Evolutionary conservation across 2,329 filamentous ascomycete genomes (phyloP), one percentile per base, ranked within the genome.

Genomic region (Endoconidiophora laricicola): DNA sequence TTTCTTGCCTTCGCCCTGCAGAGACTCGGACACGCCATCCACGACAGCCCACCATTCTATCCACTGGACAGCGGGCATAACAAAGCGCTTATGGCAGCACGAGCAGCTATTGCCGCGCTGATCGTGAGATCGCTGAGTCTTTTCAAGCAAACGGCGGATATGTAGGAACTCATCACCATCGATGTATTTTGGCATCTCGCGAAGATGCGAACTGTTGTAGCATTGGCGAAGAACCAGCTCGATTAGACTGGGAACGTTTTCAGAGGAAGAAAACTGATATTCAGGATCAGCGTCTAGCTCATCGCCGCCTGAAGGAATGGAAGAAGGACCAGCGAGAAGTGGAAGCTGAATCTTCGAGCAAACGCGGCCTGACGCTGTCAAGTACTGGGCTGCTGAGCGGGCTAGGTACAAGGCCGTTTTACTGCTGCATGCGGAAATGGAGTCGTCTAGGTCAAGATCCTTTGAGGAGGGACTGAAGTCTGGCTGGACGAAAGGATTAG

Each of bases 401-500:
- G 45, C 48, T 2, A 53, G 47, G 20, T 53, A 55, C 6, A 53
- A 48, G 4, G 54, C 51, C 9, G 48, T 53, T 44, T 49, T 53
- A 46, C 41, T 42, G 40, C 47, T 44, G 23, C 53, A 46, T 24
- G 46, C 40, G 4, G 47, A 29, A 3, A 52, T 40, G 2, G 50
- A 48, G 4, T 56, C 52, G 14, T 52, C 49, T 14, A 41, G 22
- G 6, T 36, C 9, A 1, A 54, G 50, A 6, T 49, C 24, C 7
- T 52, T 40, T 1, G 55, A 58, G 14, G 52, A 41, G n/a, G 53
- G 39, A 7, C 29, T 16, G 4, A 33, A 33, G 5, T 60, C 58
- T 7, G 70, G 68, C 47, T 70, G 63, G 50, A 72, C 65, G 53
- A 82, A 79, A 0, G 76, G 75, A 57, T 85, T 86, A 0, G 80